Base-by-base conservation (phyloP, 129 eudicot species). In the Chrysanthemum seticuspe region DNA sequence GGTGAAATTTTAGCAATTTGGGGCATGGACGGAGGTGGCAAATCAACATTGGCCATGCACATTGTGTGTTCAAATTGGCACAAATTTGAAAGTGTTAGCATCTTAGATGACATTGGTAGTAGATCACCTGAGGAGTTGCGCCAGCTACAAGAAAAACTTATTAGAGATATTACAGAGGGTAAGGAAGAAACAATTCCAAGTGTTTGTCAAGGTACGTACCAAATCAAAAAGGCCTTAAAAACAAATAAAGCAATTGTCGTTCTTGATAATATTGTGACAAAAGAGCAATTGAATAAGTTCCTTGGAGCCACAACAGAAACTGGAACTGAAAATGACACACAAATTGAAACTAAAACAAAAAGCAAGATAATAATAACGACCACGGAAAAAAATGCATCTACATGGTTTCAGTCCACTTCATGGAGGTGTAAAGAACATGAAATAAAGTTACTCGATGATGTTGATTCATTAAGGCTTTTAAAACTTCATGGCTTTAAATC, bases 351-450 rank as follows among this genome's bases (percentile, higher is more conserved):
- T 25, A 36, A 51, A 23, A 10, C 14, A 53, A 65, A 71, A 16
- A 79, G 83, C 71, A 79, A 79, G 49, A 79, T 79, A 2, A 73
- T 79, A 3, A 44, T 74, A 34, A 80, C 84, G 0, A 74, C 79
- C 13, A 73, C 66, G 34, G 52, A 44, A 25, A 72, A 55, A n/a
- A 2, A 16, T 54, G 9, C 16, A 13, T 48, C 12, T 23, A 16
- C 0, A 7, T 55, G 65, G 74, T 70, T 70, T 18, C 3, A 5
- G 2, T 5, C 12, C 6, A 55, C 27, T 31, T 4, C 31, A 0
- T 13, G 65, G 44, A 49, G 74, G 48, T 65, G 31, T 3, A 16
- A 62, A 52, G 73, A 40, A 14, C 10, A 71, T 18, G 23, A 21
- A 10, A 73, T 81, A 3, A 0, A 64, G 8, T 53, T 45, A 12